A percentile compares a stretch with the other conserved stretches of the same genome.
These are phyloP conservation scores for Dittrichia graveolens DNA, from an alignment of 129 eudicot species.

Conservation along the genomic window DNA sequence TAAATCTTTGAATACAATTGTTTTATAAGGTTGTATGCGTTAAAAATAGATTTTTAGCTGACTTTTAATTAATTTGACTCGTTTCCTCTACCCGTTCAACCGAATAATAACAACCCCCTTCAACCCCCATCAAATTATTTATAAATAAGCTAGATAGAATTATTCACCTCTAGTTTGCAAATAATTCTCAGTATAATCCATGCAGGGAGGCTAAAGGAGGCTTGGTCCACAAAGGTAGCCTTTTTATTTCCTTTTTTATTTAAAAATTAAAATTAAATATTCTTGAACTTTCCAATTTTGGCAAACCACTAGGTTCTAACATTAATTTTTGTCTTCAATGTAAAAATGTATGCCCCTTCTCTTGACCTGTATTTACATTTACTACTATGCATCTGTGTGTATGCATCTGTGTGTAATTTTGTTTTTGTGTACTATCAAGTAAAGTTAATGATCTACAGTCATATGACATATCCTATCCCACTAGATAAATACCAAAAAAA, in stretches of 20 bases:
- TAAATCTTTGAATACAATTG: neutral
- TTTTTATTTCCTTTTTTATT: neutral
- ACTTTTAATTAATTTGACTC: no score
- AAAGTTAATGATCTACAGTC: neutral
- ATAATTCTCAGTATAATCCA: no score
- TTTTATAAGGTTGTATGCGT: no score
- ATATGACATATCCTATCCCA: constrained; percentile 13
- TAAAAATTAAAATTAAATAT: neutral
- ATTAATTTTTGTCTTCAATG: constrained; percentile 7
- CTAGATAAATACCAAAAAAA: constrained; percentile 16
- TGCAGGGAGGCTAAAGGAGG: neutral
- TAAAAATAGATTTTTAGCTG: no score
- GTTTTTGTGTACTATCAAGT: neutral
- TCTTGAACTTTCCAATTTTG: constrained; percentile 50
- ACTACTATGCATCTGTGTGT: neutral
- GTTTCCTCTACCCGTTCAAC: no score
- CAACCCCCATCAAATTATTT: no score
- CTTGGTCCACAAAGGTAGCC: neutral
- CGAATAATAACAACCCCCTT: no score
- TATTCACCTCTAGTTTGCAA: no score
- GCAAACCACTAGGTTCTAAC: constrained; percentile 44
- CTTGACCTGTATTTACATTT: constrained; percentile 7
- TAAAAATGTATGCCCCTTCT: constrained; percentile 17
- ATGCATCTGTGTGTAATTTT: neutral
- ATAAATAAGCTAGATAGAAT: no score